Evolutionary conservation across 2,329 filamentous ascomycete genomes (phyloP).

Genomic region (Trichophyton equinum): DNA sequence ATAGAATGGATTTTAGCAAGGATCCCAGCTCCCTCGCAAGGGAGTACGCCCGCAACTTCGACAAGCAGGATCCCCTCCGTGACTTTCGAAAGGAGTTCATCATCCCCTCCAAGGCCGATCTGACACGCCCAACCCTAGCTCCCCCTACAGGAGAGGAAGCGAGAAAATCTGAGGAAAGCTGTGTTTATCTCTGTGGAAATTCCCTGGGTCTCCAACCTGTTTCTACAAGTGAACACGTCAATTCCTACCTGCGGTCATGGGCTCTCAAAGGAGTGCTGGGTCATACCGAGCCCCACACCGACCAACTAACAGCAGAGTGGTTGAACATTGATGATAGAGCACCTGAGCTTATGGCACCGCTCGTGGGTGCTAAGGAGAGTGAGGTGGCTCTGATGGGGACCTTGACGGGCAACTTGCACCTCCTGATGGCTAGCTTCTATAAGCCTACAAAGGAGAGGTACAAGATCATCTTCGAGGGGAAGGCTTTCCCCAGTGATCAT

Average conservation of each 20-base stretch:
- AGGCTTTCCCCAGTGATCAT: conserved; percentile 80
- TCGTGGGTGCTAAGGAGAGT: conserved; percentile 59
- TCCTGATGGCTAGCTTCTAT: conserved; percentile 78
- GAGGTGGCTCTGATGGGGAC: conserved; percentile 87
- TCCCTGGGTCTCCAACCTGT: conserved; percentile 75
- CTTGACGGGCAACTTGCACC: conserved; percentile 66
- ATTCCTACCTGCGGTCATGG: conserved; percentile 70
- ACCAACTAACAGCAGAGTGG: conserved; percentile 59
- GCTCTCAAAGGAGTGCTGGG: conserved; percentile 71
- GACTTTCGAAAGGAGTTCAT: conserved; percentile 58
- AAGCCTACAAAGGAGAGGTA: conserved; percentile 50
- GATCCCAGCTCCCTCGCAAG: conserved; percentile 18
- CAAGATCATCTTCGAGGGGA: conserved; percentile 81
- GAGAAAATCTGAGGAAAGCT: conserved; percentile 25
- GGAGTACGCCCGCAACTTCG: conserved; percentile 39
- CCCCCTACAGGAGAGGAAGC: conserved; percentile 21
- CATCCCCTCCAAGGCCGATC: conserved; percentile 60
- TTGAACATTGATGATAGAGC: conserved; percentile 67
- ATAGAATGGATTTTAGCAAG: conserved; percentile 2
- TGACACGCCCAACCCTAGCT: conserved; percentile 50
- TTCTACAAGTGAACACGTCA: conserved; percentile 51
- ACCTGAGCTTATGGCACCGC: conserved; percentile 53
- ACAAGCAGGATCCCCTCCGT: conserved; percentile 48
- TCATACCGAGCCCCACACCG: conserved; percentile 59
- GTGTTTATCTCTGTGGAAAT: conserved; percentile 80